These are phyloP conservation scores for Globisporangium acanthophoron DNA, from an alignment of 352 stramenopile genomes.

Conservation along the genomic window DNA sequence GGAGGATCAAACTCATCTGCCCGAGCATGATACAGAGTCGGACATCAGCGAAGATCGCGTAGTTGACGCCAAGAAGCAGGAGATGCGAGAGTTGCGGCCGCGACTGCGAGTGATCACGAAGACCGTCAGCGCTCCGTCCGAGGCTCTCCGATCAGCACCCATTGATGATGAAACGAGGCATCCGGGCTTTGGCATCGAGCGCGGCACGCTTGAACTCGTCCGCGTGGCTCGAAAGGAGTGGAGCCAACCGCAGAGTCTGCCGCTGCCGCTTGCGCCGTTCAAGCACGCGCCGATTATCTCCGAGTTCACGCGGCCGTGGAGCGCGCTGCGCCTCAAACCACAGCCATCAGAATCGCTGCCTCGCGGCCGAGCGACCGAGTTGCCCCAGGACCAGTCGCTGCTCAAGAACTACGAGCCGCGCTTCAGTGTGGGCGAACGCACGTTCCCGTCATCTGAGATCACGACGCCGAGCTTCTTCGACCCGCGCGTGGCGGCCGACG, in stretches of 20 bases:
- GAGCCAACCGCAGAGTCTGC: conserved; percentile 9
- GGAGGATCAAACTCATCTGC: background rate
- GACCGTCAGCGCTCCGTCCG: background rate
- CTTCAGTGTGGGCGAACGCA: conserved; percentile 28
- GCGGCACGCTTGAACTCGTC: conserved; percentile 14
- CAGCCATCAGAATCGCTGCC: background rate
- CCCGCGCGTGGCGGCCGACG: conserved; percentile 37
- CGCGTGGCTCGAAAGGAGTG: conserved; percentile 6
- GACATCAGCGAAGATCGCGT: background rate
- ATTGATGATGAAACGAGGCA: background rate
- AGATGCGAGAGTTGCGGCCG: background rate
- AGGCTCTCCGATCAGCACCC: background rate
- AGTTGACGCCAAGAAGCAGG: background rate
- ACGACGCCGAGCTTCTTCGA: conserved; percentile 32
- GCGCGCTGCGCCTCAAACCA: conserved; percentile 17
- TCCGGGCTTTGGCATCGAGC: conserved; percentile 13
- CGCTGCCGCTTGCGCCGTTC: conserved; percentile 16
- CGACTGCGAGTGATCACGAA: background rate
- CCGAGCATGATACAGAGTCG: background rate
- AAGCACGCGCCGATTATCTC: conserved; percentile 27
- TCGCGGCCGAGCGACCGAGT: background rate
- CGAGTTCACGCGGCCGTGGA: conserved; percentile 33
- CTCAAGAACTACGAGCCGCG: conserved; percentile 67
- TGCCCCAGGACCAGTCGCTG: conserved; percentile 25
- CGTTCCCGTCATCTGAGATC: conserved; percentile 43